These are phyloP conservation scores for Saturnispora bothae DNA, from an alignment of 805 yeast species.

Conservation along the genomic window DNA sequence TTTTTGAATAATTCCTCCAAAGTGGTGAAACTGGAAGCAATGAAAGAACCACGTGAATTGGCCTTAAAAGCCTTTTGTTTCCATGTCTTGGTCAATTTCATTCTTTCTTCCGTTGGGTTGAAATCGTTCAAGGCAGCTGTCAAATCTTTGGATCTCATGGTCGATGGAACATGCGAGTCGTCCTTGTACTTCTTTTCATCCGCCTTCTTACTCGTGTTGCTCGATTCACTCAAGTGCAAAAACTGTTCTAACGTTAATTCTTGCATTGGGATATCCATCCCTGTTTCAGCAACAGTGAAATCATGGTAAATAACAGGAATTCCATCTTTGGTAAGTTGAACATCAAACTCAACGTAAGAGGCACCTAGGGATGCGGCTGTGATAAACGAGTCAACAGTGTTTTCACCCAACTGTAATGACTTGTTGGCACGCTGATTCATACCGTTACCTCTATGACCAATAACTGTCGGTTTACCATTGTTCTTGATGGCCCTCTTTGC, in stretches of 20 bases:
- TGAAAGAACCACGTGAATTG: constrained; percentile 78
- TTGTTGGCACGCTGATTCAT: constrained; percentile 64
- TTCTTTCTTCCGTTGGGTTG: constrained; percentile 41
- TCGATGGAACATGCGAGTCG: constrained; percentile 23
- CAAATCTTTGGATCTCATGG: constrained; percentile 11
- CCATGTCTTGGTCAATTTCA: constrained; percentile 83
- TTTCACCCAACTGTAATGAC: constrained; percentile 88
- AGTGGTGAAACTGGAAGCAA: constrained; percentile 88
- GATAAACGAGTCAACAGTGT: constrained; percentile 87
- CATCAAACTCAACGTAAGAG: constrained; percentile 93
- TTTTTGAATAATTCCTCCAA: constrained; percentile 73
- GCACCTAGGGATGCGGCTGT: constrained; percentile 97
- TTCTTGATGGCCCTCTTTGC: constrained; percentile 88
- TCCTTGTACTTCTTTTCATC: constrained; percentile 15
- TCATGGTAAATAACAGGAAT: constrained; percentile 94
- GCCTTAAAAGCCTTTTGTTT: constrained; percentile 83
- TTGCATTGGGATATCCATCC: constrained; percentile 95
- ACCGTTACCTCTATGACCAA: constrained; percentile 94
- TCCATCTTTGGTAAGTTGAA: constrained; percentile 82
- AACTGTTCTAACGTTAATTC: constrained; percentile 84
- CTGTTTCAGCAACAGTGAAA: constrained; percentile 88
- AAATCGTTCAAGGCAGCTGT: constrained; percentile 23
- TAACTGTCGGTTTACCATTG: constrained; percentile 76
- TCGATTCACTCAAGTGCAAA: constrained; percentile 38
- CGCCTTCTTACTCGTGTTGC: constrained; percentile 7